Percentiles rank a stretch among this genome's conserved stretches.
Conservation (phyloP, 257 asterid genomes). For the Jacaranda mimosifolia region DNA sequence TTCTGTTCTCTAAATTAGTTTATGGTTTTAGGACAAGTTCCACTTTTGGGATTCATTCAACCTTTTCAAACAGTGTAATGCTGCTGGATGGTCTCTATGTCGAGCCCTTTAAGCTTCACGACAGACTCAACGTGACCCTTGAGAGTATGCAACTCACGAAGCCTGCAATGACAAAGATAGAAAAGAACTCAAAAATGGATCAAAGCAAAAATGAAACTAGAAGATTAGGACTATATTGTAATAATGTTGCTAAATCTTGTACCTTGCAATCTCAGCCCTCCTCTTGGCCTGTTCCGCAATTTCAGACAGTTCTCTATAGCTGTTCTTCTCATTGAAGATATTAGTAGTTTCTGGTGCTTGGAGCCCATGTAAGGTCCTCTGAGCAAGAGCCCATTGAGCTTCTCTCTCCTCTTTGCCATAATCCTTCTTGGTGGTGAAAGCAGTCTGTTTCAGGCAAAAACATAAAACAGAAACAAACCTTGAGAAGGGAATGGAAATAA, state of each 20-base stretch:
- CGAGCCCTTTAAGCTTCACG: constrained; percentile 53
- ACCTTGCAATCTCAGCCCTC: constrained; percentile 96
- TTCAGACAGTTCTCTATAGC: constrained; percentile 87
- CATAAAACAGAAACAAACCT: not conserved
- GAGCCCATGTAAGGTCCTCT: constrained; percentile 93
- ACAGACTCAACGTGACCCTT: constrained; percentile 58
- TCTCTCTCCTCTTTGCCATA: constrained; percentile 91
- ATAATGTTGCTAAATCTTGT: not conserved
- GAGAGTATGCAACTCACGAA: constrained; percentile 57
- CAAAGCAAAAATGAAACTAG: not conserved
- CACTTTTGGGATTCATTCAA: not conserved
- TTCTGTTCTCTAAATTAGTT: not conserved
- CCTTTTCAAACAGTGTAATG: constrained; percentile 50
- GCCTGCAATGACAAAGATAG: constrained; percentile 29
- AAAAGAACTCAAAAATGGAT: not conserved
- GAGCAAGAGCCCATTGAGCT: constrained; percentile 98
- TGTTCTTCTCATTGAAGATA: constrained; percentile 66
- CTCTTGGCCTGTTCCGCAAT: constrained; percentile 94
- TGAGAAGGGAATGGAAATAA: not conserved
- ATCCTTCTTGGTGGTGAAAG: constrained; percentile 90
- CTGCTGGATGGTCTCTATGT: constrained; percentile 51
- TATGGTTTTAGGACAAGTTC: not conserved
- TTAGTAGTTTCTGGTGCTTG: constrained; percentile 59
- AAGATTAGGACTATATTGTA: not conserved
- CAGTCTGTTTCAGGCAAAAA: constrained; percentile 57